These are phyloP conservation scores for Musa itinerans DNA, from an alignment of 176 grass and related monocot species.

Conservation along the genomic window DNA sequence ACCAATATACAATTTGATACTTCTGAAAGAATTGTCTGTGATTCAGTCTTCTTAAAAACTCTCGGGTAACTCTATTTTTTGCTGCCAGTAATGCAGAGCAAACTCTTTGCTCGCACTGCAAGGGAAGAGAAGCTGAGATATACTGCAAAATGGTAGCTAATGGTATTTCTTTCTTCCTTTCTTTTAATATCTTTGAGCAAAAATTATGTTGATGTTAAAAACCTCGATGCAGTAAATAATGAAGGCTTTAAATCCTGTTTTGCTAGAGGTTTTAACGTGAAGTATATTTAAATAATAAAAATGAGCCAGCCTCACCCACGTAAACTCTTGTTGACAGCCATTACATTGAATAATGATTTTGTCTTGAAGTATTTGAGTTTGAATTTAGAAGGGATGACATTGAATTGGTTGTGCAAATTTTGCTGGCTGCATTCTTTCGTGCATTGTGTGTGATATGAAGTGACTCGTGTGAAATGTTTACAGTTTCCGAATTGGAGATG, in stretches of 20 bases:
- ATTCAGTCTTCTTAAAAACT: neutral
- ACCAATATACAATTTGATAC: neutral
- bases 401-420: neutral
- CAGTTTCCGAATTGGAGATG: constrained; percentile 80
- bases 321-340: no score
- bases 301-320: no score
- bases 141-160: constrained; percentile 92
- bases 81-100: constrained; percentile 50
- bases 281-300: neutral
- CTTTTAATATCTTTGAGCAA: neutral
- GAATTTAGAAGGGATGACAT: neutral
- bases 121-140: constrained; percentile 95
- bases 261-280: neutral
- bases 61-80: neutral
- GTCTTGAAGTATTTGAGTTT: neutral
- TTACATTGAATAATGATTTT: no score
- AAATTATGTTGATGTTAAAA: neutral
- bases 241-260: neutral
- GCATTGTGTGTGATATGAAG: no score
- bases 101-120: constrained; percentile 87
- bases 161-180: constrained; percentile 40
- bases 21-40: neutral
- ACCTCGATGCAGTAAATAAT: no score
- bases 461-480: neutral
- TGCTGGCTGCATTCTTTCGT: no score